Percentiles rank a stretch among this genome's conserved stretches.
phyloP scores from a whole-genome alignment of 805 yeast species.

The Sungouiozyma ichnusensis region DNA sequence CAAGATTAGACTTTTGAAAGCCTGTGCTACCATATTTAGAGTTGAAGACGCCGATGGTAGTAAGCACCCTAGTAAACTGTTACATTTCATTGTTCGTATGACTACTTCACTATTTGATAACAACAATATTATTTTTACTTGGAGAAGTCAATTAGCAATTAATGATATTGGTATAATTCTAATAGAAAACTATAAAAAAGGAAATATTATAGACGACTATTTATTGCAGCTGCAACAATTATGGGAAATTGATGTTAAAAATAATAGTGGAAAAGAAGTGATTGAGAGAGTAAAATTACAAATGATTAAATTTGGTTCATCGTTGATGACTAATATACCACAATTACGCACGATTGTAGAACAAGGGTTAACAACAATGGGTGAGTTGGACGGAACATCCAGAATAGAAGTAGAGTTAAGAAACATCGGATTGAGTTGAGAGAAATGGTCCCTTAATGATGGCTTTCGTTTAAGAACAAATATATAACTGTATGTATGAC shows the following conservation, averaged over 20 bases:
- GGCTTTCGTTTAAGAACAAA: background rate
- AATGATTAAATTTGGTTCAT: constrained; percentile 31
- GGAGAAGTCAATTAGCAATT: constrained; percentile 48
- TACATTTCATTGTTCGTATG: constrained; percentile 25
- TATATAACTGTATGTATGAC: background rate
- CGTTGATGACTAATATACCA: constrained; percentile 12
- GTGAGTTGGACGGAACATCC: constrained; percentile 35
- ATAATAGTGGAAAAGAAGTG: constrained; percentile 31
- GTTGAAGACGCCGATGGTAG: constrained; percentile 10
- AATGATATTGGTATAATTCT: constrained; percentile 32
- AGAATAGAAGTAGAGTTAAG: constrained; percentile 33
- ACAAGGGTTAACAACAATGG: constrained; percentile 18
- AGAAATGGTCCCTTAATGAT: background rate
- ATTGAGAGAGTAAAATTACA: constrained; percentile 55
- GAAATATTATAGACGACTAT: background rate
- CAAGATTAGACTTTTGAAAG: constrained; percentile 30
- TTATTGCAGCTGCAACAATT: constrained; percentile 5
- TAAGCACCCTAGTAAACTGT: constrained; percentile 8
- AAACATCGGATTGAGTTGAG: constrained; percentile 11
- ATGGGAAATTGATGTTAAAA: constrained; percentile 9
- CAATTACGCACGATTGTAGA: constrained; percentile 11
- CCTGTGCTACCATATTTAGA: constrained; percentile 30
- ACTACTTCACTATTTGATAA: constrained; percentile 23
- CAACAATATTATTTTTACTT: constrained; percentile 33
- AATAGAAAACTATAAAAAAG: constrained; percentile 6